phyloP scores from a whole-genome alignment of 306 rosid species.

The Erythrophleum fordii region DNA sequence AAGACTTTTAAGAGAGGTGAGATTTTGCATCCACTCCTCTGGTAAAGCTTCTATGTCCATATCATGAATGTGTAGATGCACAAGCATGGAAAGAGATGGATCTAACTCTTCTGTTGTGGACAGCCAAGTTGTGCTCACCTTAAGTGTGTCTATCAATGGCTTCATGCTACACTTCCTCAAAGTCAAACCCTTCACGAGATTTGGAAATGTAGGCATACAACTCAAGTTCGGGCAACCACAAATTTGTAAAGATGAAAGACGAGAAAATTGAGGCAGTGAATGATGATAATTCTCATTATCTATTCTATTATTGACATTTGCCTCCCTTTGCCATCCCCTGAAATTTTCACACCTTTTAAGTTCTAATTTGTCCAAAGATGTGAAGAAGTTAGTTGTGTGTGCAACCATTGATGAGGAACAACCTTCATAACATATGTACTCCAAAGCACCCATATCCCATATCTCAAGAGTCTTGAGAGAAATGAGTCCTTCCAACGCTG shows the following conservation, averaged over 20 bases:
- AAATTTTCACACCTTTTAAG: background rate
- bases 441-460: fast-evolving
- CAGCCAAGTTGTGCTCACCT: background rate
- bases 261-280: constrained; percentile 5
- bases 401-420: background rate
- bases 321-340: constrained; percentile 15
- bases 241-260: constrained; percentile 4
- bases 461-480: background rate
- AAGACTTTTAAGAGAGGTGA: background rate
- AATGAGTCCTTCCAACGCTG: background rate
- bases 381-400: background rate
- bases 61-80: background rate
- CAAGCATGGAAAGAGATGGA: background rate
- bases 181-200: background rate
- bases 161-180: background rate
- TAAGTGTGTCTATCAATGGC: background rate
- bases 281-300: background rate
- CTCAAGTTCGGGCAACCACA: background rate
- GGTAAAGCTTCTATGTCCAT: background rate
- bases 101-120: background rate
- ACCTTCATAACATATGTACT: background rate
- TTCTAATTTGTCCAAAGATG: background rate
- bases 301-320: background rate
- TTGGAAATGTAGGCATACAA: background rate
- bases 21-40: constrained; percentile 3